Evolutionary conservation across 2,329 filamentous ascomycete species (phyloP).

Genomic region (Paraconiothyrium brasiliense): DNA sequence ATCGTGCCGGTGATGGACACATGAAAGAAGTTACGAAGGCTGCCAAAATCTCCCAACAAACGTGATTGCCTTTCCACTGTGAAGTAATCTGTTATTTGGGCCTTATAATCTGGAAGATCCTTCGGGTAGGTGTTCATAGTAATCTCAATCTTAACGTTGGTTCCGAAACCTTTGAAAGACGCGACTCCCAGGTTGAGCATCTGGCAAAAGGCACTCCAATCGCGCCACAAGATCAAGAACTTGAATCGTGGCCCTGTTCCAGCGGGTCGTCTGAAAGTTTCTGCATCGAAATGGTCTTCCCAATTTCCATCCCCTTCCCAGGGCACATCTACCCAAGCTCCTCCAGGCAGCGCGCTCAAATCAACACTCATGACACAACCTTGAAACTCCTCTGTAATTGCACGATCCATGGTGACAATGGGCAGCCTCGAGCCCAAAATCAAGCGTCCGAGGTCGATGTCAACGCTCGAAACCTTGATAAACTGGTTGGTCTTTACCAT

Average conservation of each 20-base stretch:
- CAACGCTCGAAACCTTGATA: constrained; percentile 16
- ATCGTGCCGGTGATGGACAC: background rate
- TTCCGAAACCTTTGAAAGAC: background rate
- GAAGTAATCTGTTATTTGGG: background rate
- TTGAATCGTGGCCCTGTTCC: constrained; percentile 17
- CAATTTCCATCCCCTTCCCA: background rate
- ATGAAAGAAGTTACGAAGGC: background rate
- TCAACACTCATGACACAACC: constrained; percentile 16
- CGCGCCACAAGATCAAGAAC: constrained; percentile 20
- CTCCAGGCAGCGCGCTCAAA: background rate
- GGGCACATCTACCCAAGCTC: constrained; percentile 1
- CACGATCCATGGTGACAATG: constrained; percentile 22
- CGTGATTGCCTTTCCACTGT: background rate
- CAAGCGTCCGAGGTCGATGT: background rate
- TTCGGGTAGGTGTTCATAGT: constrained; percentile 1
- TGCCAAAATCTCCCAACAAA: background rate
- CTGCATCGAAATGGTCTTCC: background rate
- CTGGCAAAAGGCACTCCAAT: constrained; percentile 17
- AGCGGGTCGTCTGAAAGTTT: background rate
- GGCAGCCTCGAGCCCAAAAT: constrained; percentile 4
- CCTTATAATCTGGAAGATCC: background rate
- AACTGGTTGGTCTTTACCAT: constrained; percentile 30
- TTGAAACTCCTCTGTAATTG: constrained; percentile 14
- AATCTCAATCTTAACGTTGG: background rate
- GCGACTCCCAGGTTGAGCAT: background rate